Evolutionary conservation across 805 yeast species (phyloP).

Genomic region (Lipomyces sp.): DNA sequence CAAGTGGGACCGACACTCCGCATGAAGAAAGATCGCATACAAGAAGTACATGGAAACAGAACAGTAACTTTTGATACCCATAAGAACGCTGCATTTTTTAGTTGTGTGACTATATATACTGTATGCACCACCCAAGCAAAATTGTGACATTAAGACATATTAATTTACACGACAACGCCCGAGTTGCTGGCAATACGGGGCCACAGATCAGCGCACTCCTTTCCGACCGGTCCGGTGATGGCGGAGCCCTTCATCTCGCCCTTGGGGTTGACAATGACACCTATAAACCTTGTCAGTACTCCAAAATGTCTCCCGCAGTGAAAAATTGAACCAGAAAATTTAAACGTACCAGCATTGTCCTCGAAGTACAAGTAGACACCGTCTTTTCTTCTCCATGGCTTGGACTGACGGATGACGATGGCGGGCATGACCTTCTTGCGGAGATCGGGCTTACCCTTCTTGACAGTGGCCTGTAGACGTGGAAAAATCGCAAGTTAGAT

Average conservation of each 20-base stretch:
- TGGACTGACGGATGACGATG: constrained; percentile 97
- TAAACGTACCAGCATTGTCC: constrained; percentile 72
- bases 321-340: background rate
- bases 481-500: background rate
- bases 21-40: too few species aligned
- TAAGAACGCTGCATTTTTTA: background rate
- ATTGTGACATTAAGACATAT: background rate
- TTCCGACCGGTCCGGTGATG: constrained; percentile 99
- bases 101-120: too few species aligned
- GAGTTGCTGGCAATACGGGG: constrained; percentile 99
- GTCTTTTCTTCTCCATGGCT: constrained; percentile 99
- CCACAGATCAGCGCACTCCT: constrained; percentile 99
- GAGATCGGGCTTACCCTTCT: constrained; percentile 99
- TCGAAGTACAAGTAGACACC: constrained; percentile 99
- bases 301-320: background rate
- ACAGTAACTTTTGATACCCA: background rate
- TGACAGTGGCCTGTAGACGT: constrained; percentile 73
- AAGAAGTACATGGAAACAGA: too few species aligned
- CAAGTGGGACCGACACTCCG: too few species aligned
- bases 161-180: constrained; percentile 95
- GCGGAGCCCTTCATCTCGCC: constrained; percentile 99
- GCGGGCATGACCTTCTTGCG: constrained; percentile 99
- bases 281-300: constrained; percentile 37
- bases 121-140: background rate
- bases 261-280: constrained; percentile 99